Base-by-base conservation (phyloP, 2,329 filamentous ascomycete genomes). In the Botryotinia calthae region DNA sequence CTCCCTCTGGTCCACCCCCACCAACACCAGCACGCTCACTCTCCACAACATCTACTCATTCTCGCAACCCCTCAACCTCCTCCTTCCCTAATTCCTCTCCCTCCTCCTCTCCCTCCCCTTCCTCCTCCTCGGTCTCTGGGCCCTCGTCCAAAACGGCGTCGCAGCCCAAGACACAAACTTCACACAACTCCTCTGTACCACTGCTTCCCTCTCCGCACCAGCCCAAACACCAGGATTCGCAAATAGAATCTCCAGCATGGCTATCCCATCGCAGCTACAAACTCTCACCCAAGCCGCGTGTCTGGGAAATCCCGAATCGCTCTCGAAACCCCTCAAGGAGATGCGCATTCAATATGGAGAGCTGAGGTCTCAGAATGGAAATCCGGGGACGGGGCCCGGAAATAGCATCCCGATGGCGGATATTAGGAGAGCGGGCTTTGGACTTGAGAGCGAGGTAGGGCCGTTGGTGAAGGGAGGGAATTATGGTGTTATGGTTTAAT, bases 41-140 rank as follows among this genome's bases (percentile, higher is more conserved):
- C 63, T 70, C 14, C 59, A 75, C 44, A 76, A 76, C 54, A 73
- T 78, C 7, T 79, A 76, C 31, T 70, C 28, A n/a, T 77, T 79
- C 63, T 76, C 74, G 0, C 66, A 74, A 40, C 77, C 76, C 0
- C 70, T 78, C 0, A 74, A 67, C 16, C 73, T 79, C 20, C 56
- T 79, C 16, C 37, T 79, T 0, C 77, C 76, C n/a, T 77, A 78
- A 25, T 76, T 76, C 70, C 31, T 78, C 22, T 74, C 67, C 2
- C 66, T 78, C 0, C 5, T 63, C 0, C 22, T 76, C 12, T 59
- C 75, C 0, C 18, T 78, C 4, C 76, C 78, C 6, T 76, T 77
- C 31, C 59, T 79, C 22, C 20, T 72, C 9, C 59, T 71, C 10
- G 61, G 61, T 9, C 16, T 59, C 6, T 62, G 56, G 56, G 42